These are phyloP conservation scores for Hanseniaspora vineae DNA, from an alignment of 805 yeast genomes.

Conservation along the genomic window DNA sequence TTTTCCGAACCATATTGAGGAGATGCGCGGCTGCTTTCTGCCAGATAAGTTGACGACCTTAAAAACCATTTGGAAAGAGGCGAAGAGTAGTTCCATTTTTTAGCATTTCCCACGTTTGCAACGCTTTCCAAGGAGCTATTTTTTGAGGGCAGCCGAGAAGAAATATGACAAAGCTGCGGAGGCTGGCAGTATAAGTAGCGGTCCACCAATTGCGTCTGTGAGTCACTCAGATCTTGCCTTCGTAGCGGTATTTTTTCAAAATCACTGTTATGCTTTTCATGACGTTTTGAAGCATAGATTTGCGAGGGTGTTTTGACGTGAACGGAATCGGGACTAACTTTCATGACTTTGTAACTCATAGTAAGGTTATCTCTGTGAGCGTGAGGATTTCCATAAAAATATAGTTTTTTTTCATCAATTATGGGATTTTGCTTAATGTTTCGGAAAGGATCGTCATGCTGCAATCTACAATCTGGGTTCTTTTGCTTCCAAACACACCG, in stretches of 20 bases:
- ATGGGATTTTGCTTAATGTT: too few species aligned
- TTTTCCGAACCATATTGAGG: conserved; percentile 1
- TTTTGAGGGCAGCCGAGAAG: conserved; percentile 10
- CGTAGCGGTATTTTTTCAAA: too few species aligned
- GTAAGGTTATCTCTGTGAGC: too few species aligned
- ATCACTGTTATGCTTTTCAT: neutral
- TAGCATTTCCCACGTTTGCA: neutral
- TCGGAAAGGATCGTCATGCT: too few species aligned
- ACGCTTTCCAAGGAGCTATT: conserved; percentile 1
- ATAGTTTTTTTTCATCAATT: too few species aligned
- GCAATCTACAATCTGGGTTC: too few species aligned
- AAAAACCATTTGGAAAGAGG: conserved; percentile 24
- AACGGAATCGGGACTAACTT: neutral
- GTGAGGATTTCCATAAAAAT: too few species aligned
- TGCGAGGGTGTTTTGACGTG: neutral
- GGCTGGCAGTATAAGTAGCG: conserved; percentile 16
- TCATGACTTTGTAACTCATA: too few species aligned
- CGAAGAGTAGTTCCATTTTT: conserved; percentile 21
- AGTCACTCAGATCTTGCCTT: too few species aligned
- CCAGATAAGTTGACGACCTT: conserved; percentile 17
- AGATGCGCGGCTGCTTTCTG: neutral
- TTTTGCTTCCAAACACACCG: too few species aligned
- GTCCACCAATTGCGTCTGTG: conserved; percentile 4
- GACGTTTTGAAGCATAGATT: neutral
- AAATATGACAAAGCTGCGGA: conserved; percentile 15